Evolutionary conservation across 2,329 filamentous ascomycete species (phyloP), one percentile per base, ranked within the genome.

Genomic region (Zalaria obscura): DNA sequence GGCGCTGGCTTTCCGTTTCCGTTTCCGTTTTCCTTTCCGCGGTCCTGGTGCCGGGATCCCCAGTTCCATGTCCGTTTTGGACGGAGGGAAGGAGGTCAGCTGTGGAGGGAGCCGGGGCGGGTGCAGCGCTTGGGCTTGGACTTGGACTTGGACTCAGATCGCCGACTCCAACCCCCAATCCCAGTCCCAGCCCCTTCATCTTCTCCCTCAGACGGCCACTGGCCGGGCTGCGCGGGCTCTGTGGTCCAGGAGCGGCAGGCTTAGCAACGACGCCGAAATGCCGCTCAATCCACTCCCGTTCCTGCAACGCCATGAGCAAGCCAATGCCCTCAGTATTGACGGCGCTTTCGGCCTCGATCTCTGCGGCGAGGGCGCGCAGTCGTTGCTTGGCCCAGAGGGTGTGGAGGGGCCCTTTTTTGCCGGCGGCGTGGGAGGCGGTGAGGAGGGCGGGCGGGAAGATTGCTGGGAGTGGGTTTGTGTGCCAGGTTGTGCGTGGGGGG

Each of bases 331-430:
- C 87, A 8, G 73, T 72, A 55, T 93, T 93, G 47, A 70, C 67
- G 50, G 72, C 72, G 55, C 80, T 73, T 64, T 93, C 87, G 5
- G 67, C 66, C 6, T 73, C 75, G 50, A 93, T 89, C 65, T 94
- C 87, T 44, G 70, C 70, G 40, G 86, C 76, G 38, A 94, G 66
- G 47, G 83, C 78, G 28, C 77, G 75, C 25, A 94, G 65, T 35
- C 87, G 71, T 59, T 83, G 80, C 67, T 87, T 87, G 11, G 84
- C 88, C 86, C 88, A 95, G 44, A 89, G 77, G 2, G 85, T 93
- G 56, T 93, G 88, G 45, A 94, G 63, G 2, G 93, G 84, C 2
- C 87, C 87, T 47, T 84, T 82, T 52, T 79, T 78, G 5, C 84
- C 83, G 0, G 78, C 74, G 11, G 77, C 68, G 25, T 75, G 69